Base-by-base conservation (phyloP, 2,329 filamentous ascomycete species). In the Parascedosporium putredinis region DNA sequence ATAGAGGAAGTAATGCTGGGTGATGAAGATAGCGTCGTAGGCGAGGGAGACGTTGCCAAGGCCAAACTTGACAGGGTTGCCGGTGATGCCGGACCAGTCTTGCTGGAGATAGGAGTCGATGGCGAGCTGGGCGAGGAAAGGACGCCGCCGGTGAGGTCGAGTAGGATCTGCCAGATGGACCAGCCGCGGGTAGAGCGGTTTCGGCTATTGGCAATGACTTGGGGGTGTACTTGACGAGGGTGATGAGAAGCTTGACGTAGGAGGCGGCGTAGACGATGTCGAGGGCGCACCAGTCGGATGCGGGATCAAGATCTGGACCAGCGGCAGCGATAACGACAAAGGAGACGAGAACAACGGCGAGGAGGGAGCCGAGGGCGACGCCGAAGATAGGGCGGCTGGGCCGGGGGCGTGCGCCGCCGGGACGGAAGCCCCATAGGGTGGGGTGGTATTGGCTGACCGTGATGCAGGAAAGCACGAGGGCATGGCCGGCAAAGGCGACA, bases 151-250 rank as follows among this genome's bases (percentile, higher is more conserved):
- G 74, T 70, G 52, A 95, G 76, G 62, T 97, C 93, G 8, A 96
- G 74, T 44, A 95, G 69, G 58, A 96, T 90, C 63, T 88, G 84
- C 53, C 71, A 71, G 56, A 96, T 96, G 58, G 81, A 85, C 89
- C 91, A 97, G 33, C 93, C 93, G 18, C 76, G 68, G 1, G 93
- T 97, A 51, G 87, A 94, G 62, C 84, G 78, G 59, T 91, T 88
- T 58, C 82, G 81, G 63, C 84, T 89, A 70, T 97, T 97, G 57
- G 84, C 75, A 59, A 85, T 74, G 33, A 86, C 80, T 71, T 95
- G 89, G 4, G 93, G 44, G 88, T 82, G 67, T 96, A 97, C 69
- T 98, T 98, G 67, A 95, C 78, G 23, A 96, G 70, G 0, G 91
- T 95, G 56, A 95, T 79, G 50, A 90, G 66, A 29, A 98, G 74